phyloP scores from a whole-genome alignment of 306 rosid species.

The Geum urbanum region DNA sequence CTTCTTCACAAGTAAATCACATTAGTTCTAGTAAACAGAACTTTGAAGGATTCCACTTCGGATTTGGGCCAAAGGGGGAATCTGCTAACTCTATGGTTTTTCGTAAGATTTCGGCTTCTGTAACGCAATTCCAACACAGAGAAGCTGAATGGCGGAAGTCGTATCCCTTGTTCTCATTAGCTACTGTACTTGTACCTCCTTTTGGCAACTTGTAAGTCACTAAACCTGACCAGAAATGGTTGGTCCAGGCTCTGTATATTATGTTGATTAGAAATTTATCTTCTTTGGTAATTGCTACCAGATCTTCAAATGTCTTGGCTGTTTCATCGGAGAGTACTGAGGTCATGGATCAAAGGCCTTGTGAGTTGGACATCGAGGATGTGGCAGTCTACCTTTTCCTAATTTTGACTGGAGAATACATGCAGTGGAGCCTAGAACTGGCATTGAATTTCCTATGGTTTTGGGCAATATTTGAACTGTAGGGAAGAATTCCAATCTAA shows the following conservation, averaged over 20 bases:
- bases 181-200: constrained; percentile 76
- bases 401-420: constrained; percentile 52
- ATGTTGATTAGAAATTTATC: constrained; percentile 10
- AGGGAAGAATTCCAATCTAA: constrained; percentile 45
- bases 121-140: constrained; percentile 39
- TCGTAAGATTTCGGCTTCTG: constrained; percentile 51
- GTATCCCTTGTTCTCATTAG: constrained; percentile 52
- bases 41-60: constrained; percentile 39
- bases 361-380: constrained; percentile 53
- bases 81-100: constrained; percentile 25
- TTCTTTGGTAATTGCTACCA: constrained; percentile 29
- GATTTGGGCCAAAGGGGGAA: constrained; percentile 42
- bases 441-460: constrained; percentile 79
- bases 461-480: constrained; percentile 45
- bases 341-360: constrained; percentile 45
- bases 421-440: constrained; percentile 80
- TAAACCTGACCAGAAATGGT: constrained; percentile 17
- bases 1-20: constrained; percentile 40
- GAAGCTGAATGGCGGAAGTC: constrained; percentile 56
- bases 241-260: constrained; percentile 5
- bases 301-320: constrained; percentile 67
- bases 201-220: constrained; percentile 63
- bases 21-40: constrained; percentile 35
- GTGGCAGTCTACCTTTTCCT: constrained; percentile 38
- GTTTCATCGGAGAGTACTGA: constrained; percentile 52